These are phyloP conservation scores for Cinchona pubescens DNA, from an alignment of 257 asterid species.

Conservation along the genomic window DNA sequence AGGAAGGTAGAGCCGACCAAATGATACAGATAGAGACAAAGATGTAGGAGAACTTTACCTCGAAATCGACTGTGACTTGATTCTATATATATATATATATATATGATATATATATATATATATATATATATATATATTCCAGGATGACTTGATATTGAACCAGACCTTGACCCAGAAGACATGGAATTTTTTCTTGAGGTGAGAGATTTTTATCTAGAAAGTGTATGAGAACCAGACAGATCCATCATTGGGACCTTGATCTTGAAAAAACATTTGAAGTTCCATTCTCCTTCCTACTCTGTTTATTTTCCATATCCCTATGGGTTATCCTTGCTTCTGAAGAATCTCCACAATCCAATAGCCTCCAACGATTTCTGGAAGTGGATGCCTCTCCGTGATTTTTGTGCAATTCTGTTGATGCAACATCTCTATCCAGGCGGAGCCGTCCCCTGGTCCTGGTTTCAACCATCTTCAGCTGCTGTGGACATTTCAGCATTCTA, in stretches of 20 bases:
- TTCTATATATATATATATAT: no score
- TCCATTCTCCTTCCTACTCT: conserved; percentile 24
- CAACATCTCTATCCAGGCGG: conserved; percentile 12
- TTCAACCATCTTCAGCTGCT: conserved; percentile 17
- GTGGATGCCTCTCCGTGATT: conserved; percentile 21
- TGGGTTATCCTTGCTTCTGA: conserved; percentile 19
- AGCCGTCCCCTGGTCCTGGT: conserved; percentile 25
- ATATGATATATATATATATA: no score
- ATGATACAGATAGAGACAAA: conserved; percentile 26
- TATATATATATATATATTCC: no score
- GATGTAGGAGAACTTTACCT: conserved; percentile 34
- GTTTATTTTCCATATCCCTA: conserved; percentile 30
- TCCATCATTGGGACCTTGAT: conserved; percentile 25
- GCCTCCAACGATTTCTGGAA: conserved; percentile 19
- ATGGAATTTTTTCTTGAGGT: conserved; percentile 18
- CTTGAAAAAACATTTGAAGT: no score
- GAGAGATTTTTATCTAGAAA: conserved; percentile 15
- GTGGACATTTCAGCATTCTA: conserved; percentile 28
- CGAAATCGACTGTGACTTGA: conserved; percentile 2
- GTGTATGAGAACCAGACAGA: conserved; percentile 14
- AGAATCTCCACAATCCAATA: conserved; percentile 27
- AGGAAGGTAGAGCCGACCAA: conserved; percentile 19
- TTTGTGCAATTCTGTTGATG: conserved; percentile 22
- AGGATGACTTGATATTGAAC: conserved; percentile 30
- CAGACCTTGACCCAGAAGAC: conserved; percentile 27